phyloP scores from a whole-genome alignment of 495 filamentous ascomycete genomes.

The Penicillium herquei region DNA sequence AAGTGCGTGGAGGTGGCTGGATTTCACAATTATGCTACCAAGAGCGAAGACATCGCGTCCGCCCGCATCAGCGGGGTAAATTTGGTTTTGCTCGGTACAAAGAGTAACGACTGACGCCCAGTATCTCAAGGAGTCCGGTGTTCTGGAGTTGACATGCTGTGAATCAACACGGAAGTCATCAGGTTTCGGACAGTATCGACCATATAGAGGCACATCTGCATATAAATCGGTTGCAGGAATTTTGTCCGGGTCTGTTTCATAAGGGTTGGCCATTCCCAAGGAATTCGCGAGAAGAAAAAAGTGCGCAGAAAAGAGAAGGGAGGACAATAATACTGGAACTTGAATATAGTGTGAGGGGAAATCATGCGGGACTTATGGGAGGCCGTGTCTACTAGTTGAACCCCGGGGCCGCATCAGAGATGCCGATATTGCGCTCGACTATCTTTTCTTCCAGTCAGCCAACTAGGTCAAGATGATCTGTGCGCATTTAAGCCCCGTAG shows the following conservation, averaged over 20 bases:
- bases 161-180: constrained; percentile 33
- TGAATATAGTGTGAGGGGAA: not conserved
- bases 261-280: constrained; percentile 28
- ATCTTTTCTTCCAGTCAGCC: too few relatives aligned
- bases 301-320: not conserved
- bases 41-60: constrained; percentile 46
- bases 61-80: constrained; percentile 35
- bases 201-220: constrained; percentile 36
- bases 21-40: constrained; percentile 48
- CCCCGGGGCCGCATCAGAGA: too few relatives aligned
- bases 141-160: constrained; percentile 31
- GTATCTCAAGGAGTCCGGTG: constrained; percentile 32
- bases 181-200: constrained; percentile 31
- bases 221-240: constrained; percentile 35
- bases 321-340: not conserved
- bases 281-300: too few relatives aligned
- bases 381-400: too few relatives aligned
- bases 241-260: constrained; percentile 31
- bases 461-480: too few relatives aligned
- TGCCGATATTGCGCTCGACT: too few relatives aligned
- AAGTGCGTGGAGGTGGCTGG: constrained; percentile 34
- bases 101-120: constrained; percentile 35
- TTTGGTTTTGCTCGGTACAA: constrained; percentile 29
- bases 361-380: too few relatives aligned
- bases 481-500: too few relatives aligned